Base-by-base conservation (phyloP, 495 filamentous ascomycete species). In the Penicillium desertorum region DNA sequence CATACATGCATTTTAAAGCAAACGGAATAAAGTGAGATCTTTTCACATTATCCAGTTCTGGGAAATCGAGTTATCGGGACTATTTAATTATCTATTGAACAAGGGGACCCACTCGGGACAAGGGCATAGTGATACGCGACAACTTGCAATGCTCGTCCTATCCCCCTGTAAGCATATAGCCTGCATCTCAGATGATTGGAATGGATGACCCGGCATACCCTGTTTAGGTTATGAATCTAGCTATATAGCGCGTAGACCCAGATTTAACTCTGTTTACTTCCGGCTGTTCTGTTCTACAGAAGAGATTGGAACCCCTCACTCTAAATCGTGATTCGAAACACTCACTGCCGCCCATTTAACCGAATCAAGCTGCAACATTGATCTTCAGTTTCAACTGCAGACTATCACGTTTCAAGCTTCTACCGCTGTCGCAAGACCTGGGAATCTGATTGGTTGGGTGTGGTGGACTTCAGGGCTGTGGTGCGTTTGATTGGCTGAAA, bases 381-480 rank as follows among this genome's bases (percentile, higher is more conserved):
- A 57, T 44, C 45, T 56, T 49, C 32, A 61, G 64, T 74, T 75
- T 74, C 72, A 75, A 59, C 63, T 39, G 54, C 57, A 48, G 61
- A 60, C 41, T 47, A 59, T 60, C 51, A 39, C 60, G 72, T 75
- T 75, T 75, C 72, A 75, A 62, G 52, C 57, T 27, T 61, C 52
- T 1, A 4, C 10, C 30, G 32, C 16, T 56, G 57, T 51, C 52
- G 42, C 49, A 51, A 60, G 54, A 23, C 36, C 41, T 17, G 52
- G 56, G n/a, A 5, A 10, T 56, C 32, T 58, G 58, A 72, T 74
- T 74, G 71, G 71, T 45, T 48, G 51, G 43, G n/a, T 27, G 34
- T 27, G 44, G 66, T 59, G 58, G 51, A 61, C 34, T 59, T 27
- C 42, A 56, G 42, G 54, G 49, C 41, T 37, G 34, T 30, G 49